phyloP scores from a whole-genome alignment of 2,329 filamentous ascomycete species.

The Samsoniella hepiali region DNA sequence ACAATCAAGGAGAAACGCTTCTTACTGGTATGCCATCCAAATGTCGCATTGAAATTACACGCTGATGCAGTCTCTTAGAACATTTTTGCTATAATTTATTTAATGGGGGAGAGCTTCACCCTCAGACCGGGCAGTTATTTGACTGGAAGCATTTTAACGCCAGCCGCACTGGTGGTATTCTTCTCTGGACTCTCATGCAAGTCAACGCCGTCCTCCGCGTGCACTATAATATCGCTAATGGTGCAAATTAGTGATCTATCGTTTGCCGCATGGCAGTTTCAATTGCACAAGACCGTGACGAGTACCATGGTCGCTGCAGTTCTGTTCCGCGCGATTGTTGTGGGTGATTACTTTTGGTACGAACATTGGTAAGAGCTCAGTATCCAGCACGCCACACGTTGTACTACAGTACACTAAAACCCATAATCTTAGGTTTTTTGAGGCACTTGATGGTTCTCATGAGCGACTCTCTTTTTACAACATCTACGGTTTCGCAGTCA shows the following conservation, averaged over 20 bases:
- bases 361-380: neutral
- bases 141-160: slow-evolving; percentile 18
- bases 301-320: neutral
- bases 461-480: slow-evolving; percentile 17
- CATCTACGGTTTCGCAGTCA: slow-evolving; percentile 16
- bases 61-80: neutral
- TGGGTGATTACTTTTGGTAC: neutral
- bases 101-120: slow-evolving; percentile 16
- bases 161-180: neutral
- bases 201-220: neutral
- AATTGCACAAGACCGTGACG: neutral
- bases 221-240: neutral
- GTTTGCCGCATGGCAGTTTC: neutral
- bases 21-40: neutral
- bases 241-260: neutral
- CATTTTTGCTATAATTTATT: slow-evolving; percentile 13
- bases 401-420: no score
- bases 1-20: neutral
- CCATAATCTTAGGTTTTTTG: no score
- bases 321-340: neutral
- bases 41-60: no score
- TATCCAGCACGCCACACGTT: no score
- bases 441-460: no score
- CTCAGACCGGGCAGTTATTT: slow-evolving; percentile 10
- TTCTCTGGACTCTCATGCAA: neutral